Evolutionary conservation across 2,329 filamentous ascomycete genomes (phyloP).

Genomic region (Alternaria metachromatica): DNA sequence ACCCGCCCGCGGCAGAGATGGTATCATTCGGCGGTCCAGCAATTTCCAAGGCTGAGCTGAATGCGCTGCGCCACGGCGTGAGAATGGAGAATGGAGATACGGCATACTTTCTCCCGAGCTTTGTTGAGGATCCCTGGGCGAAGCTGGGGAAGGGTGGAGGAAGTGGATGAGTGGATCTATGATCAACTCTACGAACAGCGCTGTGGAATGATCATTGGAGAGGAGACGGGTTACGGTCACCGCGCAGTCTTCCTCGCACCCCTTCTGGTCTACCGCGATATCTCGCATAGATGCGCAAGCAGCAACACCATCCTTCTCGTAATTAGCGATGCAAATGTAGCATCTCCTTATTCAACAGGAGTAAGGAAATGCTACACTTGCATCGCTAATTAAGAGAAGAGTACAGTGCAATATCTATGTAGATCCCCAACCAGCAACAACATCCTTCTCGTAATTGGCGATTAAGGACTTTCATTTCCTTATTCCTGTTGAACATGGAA

Average conservation of each 20-base stretch:
- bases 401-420: background rate
- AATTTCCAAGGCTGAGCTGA: conserved; percentile 39
- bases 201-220: background rate
- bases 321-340: background rate
- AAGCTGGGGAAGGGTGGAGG: conserved; percentile 7
- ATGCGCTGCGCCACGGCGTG: conserved; percentile 50
- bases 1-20: conserved; percentile 15
- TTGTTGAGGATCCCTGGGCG: conserved; percentile 76
- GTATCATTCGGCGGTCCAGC: conserved; percentile 40
- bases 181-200: background rate
- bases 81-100: conserved; percentile 64
- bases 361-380: background rate
- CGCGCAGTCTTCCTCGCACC: background rate
- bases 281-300: background rate
- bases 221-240: background rate
- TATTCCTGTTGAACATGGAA: too few relatives aligned
- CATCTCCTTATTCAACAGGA: background rate
- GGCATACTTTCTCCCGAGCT: conserved; percentile 72
- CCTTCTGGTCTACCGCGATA: background rate
- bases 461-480: too few relatives aligned
- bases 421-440: background rate
- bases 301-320: background rate
- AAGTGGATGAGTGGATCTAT: background rate
- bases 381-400: background rate
- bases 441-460: background rate